Evolutionary conservation across 495 filamentous ascomycete species (phyloP).

Genomic region (Lindgomyces ingoldianus): DNA sequence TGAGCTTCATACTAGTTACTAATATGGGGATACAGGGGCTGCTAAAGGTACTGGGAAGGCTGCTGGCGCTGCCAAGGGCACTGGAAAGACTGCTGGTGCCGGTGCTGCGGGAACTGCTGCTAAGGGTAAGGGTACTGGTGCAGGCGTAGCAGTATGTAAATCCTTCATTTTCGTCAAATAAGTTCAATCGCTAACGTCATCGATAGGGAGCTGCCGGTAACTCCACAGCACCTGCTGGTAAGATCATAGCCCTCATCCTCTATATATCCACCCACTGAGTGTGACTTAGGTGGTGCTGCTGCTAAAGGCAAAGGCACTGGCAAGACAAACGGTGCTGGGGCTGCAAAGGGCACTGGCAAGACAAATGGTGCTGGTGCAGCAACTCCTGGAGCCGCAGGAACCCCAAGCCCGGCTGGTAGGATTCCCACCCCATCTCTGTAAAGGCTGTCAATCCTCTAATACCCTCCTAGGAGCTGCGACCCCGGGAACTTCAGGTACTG

Average conservation of each 20-base stretch:
- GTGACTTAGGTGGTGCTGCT: neutral
- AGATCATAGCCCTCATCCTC: neutral
- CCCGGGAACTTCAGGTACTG: no score
- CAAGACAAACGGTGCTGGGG: no score
- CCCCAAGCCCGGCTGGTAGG: no score
- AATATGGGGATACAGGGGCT: no score
- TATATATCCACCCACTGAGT: neutral
- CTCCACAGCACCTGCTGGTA: neutral
- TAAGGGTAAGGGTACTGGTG: neutral
- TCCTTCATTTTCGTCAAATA: neutral
- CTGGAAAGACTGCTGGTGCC: no score
- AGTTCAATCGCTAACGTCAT: neutral
- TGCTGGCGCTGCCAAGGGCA: no score
- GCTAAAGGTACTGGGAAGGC: slow-evolving; percentile 7
- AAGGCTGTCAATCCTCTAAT: no score
- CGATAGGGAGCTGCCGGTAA: neutral
- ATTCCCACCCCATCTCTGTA: neutral
- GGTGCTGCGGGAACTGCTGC: neutral
- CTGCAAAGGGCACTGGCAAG: slow-evolving; percentile 3
- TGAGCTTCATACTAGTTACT: no score
- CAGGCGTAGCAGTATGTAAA: neutral
- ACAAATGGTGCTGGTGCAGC: neutral
- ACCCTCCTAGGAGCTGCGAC: no score
- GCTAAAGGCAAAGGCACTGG: slow-evolving; percentile 10
- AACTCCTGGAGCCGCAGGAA: neutral